A percentile compares a stretch with the other conserved stretches of the same genome.
Evolutionary conservation across 148 eudicot species (phyloP).

Genomic region (Pharnaceum exiguum): DNA sequence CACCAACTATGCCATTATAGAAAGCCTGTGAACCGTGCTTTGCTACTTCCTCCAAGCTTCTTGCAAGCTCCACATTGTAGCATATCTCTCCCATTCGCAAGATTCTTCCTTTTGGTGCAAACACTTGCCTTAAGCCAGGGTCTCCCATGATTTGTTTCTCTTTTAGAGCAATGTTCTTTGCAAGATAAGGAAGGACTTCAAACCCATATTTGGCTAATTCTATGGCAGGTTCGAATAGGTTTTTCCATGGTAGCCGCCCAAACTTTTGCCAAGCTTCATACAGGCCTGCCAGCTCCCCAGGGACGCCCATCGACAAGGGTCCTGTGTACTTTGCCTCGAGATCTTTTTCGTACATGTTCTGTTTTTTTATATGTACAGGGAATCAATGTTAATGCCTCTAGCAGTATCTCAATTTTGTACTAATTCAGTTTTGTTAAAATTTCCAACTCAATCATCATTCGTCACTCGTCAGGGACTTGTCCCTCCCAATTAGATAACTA

Average conservation of each 20-base stretch:
- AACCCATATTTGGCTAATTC: conserved; percentile 64
- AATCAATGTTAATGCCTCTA: neutral
- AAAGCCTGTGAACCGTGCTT: conserved; percentile 67
- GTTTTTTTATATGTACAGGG: conserved; percentile 17
- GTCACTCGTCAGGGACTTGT: too few species aligned
- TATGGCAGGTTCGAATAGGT: conserved; percentile 66
- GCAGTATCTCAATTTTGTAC: neutral
- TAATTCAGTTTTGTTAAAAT: too few species aligned
- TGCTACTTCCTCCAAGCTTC: conserved; percentile 55
- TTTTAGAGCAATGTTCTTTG: conserved; percentile 17
- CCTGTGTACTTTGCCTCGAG: conserved; percentile 44
- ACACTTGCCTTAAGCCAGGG: conserved; percentile 65
- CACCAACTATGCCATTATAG: conserved; percentile 66
- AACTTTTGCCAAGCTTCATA: conserved; percentile 69
- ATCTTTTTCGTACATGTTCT: conserved; percentile 66
- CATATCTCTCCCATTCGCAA: conserved; percentile 74
- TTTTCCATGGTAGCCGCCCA: conserved; percentile 71
- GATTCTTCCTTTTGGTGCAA: conserved; percentile 70
- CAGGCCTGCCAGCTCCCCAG: conserved; percentile 86
- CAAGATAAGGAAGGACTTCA: conserved; percentile 57
- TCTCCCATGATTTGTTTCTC: conserved; percentile 38
- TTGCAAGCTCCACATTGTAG: conserved; percentile 63
- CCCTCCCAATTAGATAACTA: too few species aligned
- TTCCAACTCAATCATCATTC: neutral
- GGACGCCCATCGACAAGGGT: conserved; percentile 80